Base-by-base conservation (phyloP, 1,284 basidiomycete genomes). In the Neotropicomus parvogracilis region DNA sequence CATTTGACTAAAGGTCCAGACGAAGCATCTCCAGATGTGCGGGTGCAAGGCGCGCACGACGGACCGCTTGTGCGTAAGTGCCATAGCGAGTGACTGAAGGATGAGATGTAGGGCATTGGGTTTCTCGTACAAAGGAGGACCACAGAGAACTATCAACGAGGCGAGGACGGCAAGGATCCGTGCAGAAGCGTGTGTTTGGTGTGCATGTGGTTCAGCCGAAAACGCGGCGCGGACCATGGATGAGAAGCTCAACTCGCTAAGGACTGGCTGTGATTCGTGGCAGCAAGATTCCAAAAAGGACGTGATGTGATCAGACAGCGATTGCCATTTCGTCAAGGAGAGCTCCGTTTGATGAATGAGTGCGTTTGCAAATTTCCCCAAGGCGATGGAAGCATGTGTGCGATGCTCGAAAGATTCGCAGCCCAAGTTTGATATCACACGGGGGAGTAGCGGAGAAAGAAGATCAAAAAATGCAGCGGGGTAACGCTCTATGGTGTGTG, bases 1-100 rank as follows among this genome's bases (percentile, higher is more conserved):
- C 52, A 56, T 53, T 16, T 50, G 58, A 40, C 37, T 44, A 51
- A 76, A 81, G 0, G 74, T 70, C 80, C 81, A 83, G 21, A 82
- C 62, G 14, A 82, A 64, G 43, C 75, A 72, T 44, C 67, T 70
- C 80, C 80, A 84, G 19, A 77, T 60, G 33, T 73, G 70, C 0
- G 72, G 58, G 42, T 76, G 73, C 9, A 78, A 59, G 9, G 64
- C 59, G 10, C 66, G 65, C 9, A 73, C 60, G 12, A 59, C 46
- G 10, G 61, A 58, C 17, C 62, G 60, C 40, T 68, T 66, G 51
- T 72, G 68, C 1, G 44, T 57, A 9, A 65, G 59, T 2, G 69
- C 54, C 37, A 58, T 52, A 6, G 58, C 61, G 13, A 79, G 61
- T 2, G 65, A 59, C 7, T 62, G 58, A 8, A 75, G 52, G 31